These are phyloP conservation scores for Colletotrichum karsti DNA, from an alignment of 2,329 filamentous ascomycete species.

Conservation along the genomic window DNA sequence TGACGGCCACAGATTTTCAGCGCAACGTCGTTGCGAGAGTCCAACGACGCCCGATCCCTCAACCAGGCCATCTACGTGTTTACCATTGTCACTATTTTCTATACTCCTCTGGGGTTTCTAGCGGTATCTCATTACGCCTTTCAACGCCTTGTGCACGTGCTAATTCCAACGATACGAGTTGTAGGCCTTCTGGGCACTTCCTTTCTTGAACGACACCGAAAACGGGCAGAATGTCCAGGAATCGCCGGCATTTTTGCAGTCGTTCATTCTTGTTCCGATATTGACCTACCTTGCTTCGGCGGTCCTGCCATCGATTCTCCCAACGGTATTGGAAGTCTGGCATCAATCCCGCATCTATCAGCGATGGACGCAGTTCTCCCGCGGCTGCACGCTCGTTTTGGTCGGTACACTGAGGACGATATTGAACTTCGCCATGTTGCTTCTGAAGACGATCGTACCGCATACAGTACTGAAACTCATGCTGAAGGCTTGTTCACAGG, in stretches of 20 bases:
- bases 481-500: too few species aligned
- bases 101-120: neutral
- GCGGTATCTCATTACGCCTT: neutral
- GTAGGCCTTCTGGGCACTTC: neutral
- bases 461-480: too few species aligned
- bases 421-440: too few species aligned
- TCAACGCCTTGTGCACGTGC: neutral
- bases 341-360: neutral
- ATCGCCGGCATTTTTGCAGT: neutral
- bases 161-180: neutral
- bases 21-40: neutral
- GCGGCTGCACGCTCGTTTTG: too few species aligned
- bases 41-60: neutral
- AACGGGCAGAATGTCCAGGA: neutral
- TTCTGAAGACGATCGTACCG: too few species aligned
- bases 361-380: too few species aligned
- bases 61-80: neutral
- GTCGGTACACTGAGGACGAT: too few species aligned
- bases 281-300: neutral
- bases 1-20: neutral
- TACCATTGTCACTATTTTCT: neutral
- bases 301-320: neutral
- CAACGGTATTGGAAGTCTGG: neutral
- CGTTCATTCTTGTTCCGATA: neutral
- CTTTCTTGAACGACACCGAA: neutral